Base-by-base conservation (phyloP, 2,329 filamentous ascomycete species). In the Exophiala mesophila region DNA sequence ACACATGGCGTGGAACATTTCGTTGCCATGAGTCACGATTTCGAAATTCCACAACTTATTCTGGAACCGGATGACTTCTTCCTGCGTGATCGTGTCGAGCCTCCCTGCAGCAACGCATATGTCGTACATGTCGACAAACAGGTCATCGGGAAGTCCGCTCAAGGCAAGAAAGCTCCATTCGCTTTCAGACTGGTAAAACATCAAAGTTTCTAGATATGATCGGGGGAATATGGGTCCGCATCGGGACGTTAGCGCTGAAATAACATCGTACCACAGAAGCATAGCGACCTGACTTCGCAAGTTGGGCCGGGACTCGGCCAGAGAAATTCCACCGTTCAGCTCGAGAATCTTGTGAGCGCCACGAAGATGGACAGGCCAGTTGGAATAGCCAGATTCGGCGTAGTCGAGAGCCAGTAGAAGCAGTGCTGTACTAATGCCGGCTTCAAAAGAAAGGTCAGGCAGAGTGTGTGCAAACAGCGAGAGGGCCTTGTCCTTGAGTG, bases 151-250 rank as follows among this genome's bases (percentile, higher is more conserved):
- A 9, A 50, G 40, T 10, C 50, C 50, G 13, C 50, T 53, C 3
- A 53, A 47, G 16, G 40, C 46, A 26, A 53, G 44, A 5, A 53
- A 45, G 26, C 47, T 53, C 50, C 50, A 53, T 41, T 53, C 47
- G 21, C n/a, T 33, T 18, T 50, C 50, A n/a, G 36, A 31, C 28
- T 50, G 46, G 47, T 47, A 53, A 6, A 29, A 23, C 47, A 53
- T 50, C 16, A 53, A 32, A 4, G 43, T 35, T 26, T 50, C 38
- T 7, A 49, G 29, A 33, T 53, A 53, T 3, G 10, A 21, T 21
- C 44, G 18, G 12, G 50, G 50, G 21, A 53, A 53, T 5, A 43
- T 36, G 6, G 50, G 50, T 17, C 46, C 39, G 16, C 34, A 37
- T 3, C 50, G 43, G n/a, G 47, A 50, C 16, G 50, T 39, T 32